phyloP scores from a whole-genome alignment of 148 eudicot species.

The Camellia sinensis region DNA sequence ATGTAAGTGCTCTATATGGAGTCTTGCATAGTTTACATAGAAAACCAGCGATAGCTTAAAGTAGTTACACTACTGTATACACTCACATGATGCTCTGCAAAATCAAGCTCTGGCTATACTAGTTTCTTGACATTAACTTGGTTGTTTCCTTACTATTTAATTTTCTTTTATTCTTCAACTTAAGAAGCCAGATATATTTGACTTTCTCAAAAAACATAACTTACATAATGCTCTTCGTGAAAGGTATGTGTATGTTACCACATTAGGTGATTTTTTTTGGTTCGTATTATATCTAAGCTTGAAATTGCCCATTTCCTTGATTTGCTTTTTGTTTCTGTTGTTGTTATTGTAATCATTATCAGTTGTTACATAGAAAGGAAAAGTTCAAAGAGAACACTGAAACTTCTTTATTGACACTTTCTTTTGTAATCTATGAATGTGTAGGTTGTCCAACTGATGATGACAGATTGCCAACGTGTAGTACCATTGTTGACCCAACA shows the following conservation, averaged over 20 bases:
- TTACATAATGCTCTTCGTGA: slow-evolving; percentile 79
- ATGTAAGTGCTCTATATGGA: slow-evolving; percentile 54
- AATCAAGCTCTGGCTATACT: neutral
- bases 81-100: neutral
- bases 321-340: neutral
- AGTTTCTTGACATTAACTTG: slow-evolving; percentile 6
- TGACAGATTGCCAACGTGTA: slow-evolving; percentile 76
- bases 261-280: neutral
- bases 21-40: neutral
- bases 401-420: neutral
- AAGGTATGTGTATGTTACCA: slow-evolving; percentile 48
- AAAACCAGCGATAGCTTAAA: neutral
- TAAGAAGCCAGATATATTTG: slow-evolving; percentile 81
- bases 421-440: slow-evolving; percentile 9
- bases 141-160: neutral
- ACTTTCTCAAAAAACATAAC: slow-evolving; percentile 87
- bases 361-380: neutral
- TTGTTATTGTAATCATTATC: neutral
- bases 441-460: slow-evolving; percentile 92
- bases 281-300: neutral
- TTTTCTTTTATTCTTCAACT: slow-evolving; percentile 50
- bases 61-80: too few relatives aligned
- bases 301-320: neutral
- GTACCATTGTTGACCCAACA: slow-evolving; percentile 70
- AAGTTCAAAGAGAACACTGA: neutral